Evolutionary conservation across 108 stramenopile species (phyloP).

Genomic region (Cyclotella kingstonii): DNA sequence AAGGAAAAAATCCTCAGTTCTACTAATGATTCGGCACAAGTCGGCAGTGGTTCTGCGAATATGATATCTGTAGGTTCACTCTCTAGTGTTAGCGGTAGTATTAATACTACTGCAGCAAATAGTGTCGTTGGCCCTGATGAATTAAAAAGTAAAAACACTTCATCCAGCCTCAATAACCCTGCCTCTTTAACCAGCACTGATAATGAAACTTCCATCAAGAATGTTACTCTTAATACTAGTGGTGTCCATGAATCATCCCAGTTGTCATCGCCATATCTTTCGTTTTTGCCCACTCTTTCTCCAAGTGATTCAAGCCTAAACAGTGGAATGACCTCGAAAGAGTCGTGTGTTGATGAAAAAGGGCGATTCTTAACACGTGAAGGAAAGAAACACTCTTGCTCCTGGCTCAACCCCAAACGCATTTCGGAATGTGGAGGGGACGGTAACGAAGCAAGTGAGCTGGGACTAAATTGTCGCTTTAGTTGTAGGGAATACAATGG

Average conservation of each 20-base stretch:
- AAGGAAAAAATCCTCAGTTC: no score
- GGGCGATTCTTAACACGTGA: slow-evolving; percentile 6
- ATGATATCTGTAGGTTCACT: neutral
- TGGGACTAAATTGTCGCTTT: slow-evolving; percentile 26
- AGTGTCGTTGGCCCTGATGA: no score
- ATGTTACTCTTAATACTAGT: no score
- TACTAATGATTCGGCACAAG: neutral
- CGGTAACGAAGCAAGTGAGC: slow-evolving; percentile 17
- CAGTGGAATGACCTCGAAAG: neutral
- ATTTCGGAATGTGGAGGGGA: slow-evolving; percentile 27
- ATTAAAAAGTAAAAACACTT: no score
- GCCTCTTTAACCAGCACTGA: neutral
- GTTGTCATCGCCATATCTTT: no score
- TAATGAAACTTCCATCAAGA: neutral
- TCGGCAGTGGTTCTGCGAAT: neutral
- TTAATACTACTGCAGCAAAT: neutral
- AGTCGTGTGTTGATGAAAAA: slow-evolving; percentile 7
- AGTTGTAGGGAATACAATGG: slow-evolving; percentile 36
- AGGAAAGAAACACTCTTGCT: slow-evolving; percentile 15
- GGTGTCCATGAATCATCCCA: no score
- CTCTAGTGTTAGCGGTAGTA: no score
- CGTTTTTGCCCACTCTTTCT: no score
- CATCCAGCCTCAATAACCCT: no score
- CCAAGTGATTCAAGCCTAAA: neutral
- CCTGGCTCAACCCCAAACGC: slow-evolving; percentile 17